Conservation (phyloP, 108 stramenopile species). For the Aureococcus anophagefferens region DNA sequence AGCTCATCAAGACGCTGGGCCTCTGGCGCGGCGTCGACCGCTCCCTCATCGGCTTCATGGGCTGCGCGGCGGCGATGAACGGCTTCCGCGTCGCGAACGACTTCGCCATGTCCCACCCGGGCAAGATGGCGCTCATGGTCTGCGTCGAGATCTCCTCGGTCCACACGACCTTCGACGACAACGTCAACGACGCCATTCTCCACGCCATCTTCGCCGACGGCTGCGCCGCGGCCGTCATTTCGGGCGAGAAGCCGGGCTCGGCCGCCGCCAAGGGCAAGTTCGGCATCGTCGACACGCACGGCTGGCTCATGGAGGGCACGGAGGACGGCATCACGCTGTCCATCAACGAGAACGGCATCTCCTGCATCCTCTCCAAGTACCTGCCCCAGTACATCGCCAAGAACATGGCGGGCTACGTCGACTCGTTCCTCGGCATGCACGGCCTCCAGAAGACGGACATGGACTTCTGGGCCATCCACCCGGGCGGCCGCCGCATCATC, state of each 20-base stretch:
- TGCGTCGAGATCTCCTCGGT: constrained; percentile 41
- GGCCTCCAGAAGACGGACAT: constrained; percentile 22
- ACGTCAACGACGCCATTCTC: constrained; percentile 40
- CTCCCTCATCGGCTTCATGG: constrained; percentile 39
- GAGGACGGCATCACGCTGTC: constrained; percentile 39
- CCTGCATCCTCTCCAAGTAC: constrained; percentile 38
- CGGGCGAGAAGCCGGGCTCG: constrained; percentile 17
- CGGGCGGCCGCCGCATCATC: constrained; percentile 37
- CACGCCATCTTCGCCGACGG: constrained; percentile 41
- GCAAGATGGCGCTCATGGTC: constrained; percentile 29
- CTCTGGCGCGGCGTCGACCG: constrained; percentile 28
- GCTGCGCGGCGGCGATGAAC: constrained; percentile 43
- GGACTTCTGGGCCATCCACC: constrained; percentile 43
- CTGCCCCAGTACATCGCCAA: constrained; percentile 43
- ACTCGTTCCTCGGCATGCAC: constrained; percentile 29
- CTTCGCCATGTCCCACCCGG: constrained; percentile 33
- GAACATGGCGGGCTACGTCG: constrained; percentile 39
- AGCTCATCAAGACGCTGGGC: constrained; percentile 37
- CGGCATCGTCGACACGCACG: constrained; percentile 38
- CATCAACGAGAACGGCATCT: constrained; percentile 41
- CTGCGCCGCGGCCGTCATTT: constrained; percentile 26
- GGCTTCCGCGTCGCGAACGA: constrained; percentile 39
- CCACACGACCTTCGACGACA: constrained; percentile 37
- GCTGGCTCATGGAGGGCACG: constrained; percentile 42
- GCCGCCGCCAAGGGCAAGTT: constrained; percentile 33